These are phyloP conservation scores for Pascua guehoae DNA, from an alignment of 1,284 basidiomycete species.

Conservation along the genomic window DNA sequence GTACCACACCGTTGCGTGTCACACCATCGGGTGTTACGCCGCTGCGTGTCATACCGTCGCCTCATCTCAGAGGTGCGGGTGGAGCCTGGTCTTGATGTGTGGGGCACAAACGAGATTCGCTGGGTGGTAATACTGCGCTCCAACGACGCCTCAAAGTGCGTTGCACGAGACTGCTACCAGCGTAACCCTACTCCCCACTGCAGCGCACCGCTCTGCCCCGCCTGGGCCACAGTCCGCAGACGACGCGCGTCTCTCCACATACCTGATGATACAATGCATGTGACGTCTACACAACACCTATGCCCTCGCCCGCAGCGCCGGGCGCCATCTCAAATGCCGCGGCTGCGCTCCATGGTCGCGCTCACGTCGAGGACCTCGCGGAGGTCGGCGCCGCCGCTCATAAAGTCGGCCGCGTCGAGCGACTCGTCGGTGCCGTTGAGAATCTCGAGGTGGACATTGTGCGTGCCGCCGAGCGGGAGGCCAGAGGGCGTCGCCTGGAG, in stretches of 20 bases:
- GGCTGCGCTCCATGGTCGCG: conserved; percentile 41
- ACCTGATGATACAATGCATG: conserved; percentile 26
- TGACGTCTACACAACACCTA: conserved; percentile 7
- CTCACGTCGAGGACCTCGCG: conserved; percentile 41
- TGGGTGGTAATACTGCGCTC: no score
- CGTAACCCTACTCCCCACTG: no score
- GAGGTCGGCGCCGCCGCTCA: conserved; percentile 45
- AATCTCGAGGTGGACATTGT: conserved; percentile 84
- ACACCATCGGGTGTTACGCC: no score
- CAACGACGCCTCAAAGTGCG: no score
- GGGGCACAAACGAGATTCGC: no score
- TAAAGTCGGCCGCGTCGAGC: conserved; percentile 69
- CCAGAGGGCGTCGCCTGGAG: conserved; percentile 33
- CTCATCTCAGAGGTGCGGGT: no score
- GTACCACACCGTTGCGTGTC: no score
- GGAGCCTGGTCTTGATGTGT: no score
- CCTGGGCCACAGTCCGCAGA: neutral
- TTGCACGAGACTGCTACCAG: no score
- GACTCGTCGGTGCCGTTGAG: conserved; percentile 83
- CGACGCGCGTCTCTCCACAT: neutral
- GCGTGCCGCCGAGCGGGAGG: conserved; percentile 44
- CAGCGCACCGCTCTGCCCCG: no score
- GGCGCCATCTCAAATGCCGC: conserved; percentile 31
- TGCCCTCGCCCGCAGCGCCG: neutral
- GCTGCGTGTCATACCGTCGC: no score